A percentile compares a stretch with the other conserved stretches of the same genome.
These are phyloP conservation scores for Penicillium ochrochloron DNA, from an alignment of 495 filamentous ascomycete species.

Conservation along the genomic window DNA sequence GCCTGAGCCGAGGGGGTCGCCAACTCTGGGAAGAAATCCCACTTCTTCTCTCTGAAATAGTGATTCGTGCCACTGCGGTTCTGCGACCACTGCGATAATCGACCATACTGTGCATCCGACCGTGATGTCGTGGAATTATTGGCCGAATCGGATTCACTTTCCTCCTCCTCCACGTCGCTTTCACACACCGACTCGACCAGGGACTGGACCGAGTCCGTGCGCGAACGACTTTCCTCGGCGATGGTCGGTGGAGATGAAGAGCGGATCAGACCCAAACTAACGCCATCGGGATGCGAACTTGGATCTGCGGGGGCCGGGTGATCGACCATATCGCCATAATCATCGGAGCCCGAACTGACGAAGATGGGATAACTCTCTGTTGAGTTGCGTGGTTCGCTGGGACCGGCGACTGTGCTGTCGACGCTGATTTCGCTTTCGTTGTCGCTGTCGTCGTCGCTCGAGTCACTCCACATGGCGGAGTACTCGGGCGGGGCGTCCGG, in stretches of 20 bases:
- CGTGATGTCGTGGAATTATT: constrained; percentile 10
- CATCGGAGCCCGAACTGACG: constrained; percentile 42
- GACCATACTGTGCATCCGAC: constrained; percentile 36
- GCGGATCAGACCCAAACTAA: constrained; percentile 19
- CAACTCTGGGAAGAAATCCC: constrained; percentile 54
- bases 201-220: constrained; percentile 21
- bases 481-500: constrained; percentile 29
- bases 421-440: constrained; percentile 19
- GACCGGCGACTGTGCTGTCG: constrained; percentile 25
- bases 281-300: constrained; percentile 9
- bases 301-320: constrained; percentile 26
- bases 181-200: background rate
- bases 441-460: constrained; percentile 41
- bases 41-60: constrained; percentile 55
- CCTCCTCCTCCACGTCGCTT: background rate
- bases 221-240: constrained; percentile 9
- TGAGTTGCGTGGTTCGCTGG: constrained; percentile 37
- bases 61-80: constrained; percentile 41
- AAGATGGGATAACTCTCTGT: constrained; percentile 46
- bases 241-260: constrained; percentile 18
- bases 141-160: background rate
- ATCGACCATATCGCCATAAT: constrained; percentile 37
- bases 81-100: constrained; percentile 30
- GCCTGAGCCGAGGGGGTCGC: constrained; percentile 37
- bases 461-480: constrained; percentile 40